A percentile compares a stretch with the other conserved stretches of the same genome.
Conservation (phyloP, 2,329 filamentous ascomycete species). For the Colletotrichum chrysophilum region DNA sequence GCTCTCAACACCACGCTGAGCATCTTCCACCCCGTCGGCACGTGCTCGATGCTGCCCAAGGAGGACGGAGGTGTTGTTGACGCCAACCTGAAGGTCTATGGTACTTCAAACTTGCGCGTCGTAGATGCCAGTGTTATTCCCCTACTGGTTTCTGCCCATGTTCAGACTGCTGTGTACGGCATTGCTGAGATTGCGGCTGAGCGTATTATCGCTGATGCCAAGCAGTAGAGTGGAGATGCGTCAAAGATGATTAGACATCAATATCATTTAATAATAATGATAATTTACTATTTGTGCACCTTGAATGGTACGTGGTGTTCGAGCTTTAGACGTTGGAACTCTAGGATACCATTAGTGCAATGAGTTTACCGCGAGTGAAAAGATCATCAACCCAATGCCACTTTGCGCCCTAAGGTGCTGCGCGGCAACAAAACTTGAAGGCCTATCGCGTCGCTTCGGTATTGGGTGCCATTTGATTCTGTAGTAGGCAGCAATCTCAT, state of each 20-base stretch:
- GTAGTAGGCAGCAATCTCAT: too few relatives aligned
- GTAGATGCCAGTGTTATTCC: constrained; percentile 57
- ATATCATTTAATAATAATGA: neutral
- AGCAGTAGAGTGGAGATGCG: neutral
- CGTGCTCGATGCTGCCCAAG: constrained; percentile 51
- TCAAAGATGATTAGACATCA: neutral
- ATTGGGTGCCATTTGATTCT: too few relatives aligned
- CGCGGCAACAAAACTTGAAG: too few relatives aligned
- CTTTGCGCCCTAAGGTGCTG: too few relatives aligned
- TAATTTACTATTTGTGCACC: neutral
- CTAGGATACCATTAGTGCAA: neutral
- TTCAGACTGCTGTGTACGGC: constrained; percentile 59
- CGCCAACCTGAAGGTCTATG: constrained; percentile 48
- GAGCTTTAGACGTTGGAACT: neutral
- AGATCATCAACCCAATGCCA: too few relatives aligned
- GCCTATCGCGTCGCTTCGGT: too few relatives aligned
- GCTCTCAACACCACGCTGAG: constrained; percentile 22
- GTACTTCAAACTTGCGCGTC: constrained; percentile 51
- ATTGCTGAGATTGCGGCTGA: constrained; percentile 51
- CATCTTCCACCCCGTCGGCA: constrained; percentile 48
- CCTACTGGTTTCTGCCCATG: constrained; percentile 49
- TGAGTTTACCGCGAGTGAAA: neutral
- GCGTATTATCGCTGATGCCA: constrained; percentile 24
- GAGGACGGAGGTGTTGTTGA: constrained; percentile 52
- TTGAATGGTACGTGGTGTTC: too few relatives aligned